These are phyloP conservation scores for Pyrus communis DNA, from an alignment of 306 rosid species.

Conservation along the genomic window DNA sequence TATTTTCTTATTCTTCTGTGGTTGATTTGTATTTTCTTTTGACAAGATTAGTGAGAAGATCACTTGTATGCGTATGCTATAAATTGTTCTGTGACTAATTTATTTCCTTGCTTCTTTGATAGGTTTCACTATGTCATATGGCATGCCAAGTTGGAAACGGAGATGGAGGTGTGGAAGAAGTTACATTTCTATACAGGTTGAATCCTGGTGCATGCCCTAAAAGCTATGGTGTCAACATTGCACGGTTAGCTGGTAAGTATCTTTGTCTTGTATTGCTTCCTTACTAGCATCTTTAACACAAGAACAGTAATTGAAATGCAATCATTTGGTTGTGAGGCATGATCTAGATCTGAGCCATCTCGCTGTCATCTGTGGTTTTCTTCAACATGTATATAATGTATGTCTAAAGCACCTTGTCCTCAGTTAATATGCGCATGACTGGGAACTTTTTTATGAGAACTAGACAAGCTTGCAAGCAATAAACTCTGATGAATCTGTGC, in stretches of 20 bases:
- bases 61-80: background rate
- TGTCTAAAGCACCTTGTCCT: background rate
- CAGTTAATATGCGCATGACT: background rate
- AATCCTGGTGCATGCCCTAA: conserved; percentile 87
- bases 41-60: background rate
- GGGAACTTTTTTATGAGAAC: background rate
- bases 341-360: background rate
- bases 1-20: conserved; percentile 15
- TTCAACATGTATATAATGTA: background rate
- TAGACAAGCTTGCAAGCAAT: background rate
- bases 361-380: background rate
- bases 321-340: background rate
- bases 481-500: background rate
- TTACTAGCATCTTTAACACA: background rate
- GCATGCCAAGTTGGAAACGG: conserved; percentile 86
- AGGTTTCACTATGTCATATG: conserved; percentile 92
- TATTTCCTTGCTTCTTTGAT: conserved; percentile 14
- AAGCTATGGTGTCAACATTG: conserved; percentile 95
- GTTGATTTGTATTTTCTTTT: background rate
- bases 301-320: background rate
- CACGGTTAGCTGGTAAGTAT: conserved; percentile 78
- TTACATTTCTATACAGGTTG: conserved; percentile 85
- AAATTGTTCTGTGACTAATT: conserved; percentile 6
- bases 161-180: conserved; percentile 67
- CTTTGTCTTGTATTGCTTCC: background rate